These are phyloP conservation scores for Lindgomyces ingoldianus DNA, from an alignment of 495 filamentous ascomycete species.

Conservation along the genomic window DNA sequence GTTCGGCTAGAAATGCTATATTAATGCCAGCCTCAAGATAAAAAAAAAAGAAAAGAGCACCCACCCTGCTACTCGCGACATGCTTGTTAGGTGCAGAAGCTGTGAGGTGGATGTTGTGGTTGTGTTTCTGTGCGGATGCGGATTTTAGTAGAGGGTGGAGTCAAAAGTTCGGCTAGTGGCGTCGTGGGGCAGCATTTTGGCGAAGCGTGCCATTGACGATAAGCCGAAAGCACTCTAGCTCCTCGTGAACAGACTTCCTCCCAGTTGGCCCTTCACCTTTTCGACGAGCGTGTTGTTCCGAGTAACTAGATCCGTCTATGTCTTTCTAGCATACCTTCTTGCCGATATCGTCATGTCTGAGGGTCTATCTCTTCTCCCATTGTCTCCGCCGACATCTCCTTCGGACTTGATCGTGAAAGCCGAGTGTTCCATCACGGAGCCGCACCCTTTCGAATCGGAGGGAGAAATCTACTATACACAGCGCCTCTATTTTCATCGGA, in stretches of 20 bases:
- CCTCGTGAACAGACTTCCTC: background rate
- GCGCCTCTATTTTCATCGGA: no score
- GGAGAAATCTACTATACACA: no score
- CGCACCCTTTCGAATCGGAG: background rate
- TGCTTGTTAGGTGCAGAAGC: conserved; percentile 5
- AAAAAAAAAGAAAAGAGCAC: background rate
- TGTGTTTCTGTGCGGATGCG: background rate
- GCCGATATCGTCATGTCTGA: background rate
- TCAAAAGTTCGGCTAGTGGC: background rate
- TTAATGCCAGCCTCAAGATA: no score
- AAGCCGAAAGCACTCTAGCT: background rate
- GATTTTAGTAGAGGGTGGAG: background rate
- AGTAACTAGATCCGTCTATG: no score
- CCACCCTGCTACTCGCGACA: conserved; percentile 36
- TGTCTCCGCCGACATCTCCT: background rate
- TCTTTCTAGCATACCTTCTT: background rate
- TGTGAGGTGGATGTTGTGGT: background rate
- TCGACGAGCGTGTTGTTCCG: no score
- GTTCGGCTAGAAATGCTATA: conserved; percentile 53
- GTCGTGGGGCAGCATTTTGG: background rate
- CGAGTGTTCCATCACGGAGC: background rate
- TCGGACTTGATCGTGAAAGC: background rate
- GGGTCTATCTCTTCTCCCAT: background rate
- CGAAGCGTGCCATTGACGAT: no score
- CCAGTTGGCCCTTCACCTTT: no score